phyloP scores from a whole-genome alignment of 148 eudicot species.

The Dianthus caryophyllus region DNA sequence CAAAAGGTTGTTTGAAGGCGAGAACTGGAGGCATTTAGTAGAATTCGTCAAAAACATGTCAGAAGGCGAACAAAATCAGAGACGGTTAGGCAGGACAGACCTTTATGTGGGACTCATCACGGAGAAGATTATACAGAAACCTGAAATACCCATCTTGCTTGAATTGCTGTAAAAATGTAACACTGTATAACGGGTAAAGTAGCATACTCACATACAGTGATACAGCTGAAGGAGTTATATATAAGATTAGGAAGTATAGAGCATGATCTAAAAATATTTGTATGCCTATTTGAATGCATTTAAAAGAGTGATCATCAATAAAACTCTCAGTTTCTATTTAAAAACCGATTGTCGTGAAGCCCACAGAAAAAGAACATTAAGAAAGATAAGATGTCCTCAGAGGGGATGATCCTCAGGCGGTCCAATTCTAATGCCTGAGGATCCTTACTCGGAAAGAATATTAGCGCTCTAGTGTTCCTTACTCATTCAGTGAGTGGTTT shows the following conservation, averaged over 20 bases:
- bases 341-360: neutral
- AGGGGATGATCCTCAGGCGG: neutral
- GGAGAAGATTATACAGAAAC: slow-evolving; percentile 29
- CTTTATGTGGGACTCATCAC: slow-evolving; percentile 57
- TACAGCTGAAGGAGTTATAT: slow-evolving; percentile 11
- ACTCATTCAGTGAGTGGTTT: too few species aligned
- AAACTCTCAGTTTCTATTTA: neutral
- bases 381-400: neutral
- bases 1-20: slow-evolving; percentile 60
- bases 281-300: slow-evolving; percentile 20
- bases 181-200: slow-evolving; percentile 18
- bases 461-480: too few species aligned
- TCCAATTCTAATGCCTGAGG: too few species aligned
- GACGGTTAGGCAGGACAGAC: slow-evolving; percentile 41
- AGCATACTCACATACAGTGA: slow-evolving; percentile 24
- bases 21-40: slow-evolving; percentile 71
- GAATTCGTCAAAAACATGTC: slow-evolving; percentile 73
- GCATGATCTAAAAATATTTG: slow-evolving; percentile 14
- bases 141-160: slow-evolving; percentile 40
- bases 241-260: slow-evolving; percentile 13
- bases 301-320: slow-evolving; percentile 2
- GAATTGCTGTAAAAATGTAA: slow-evolving; percentile 13
- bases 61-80: slow-evolving; percentile 46
- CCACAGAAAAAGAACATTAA: neutral
- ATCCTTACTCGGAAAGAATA: too few species aligned